These are phyloP conservation scores for Galeopsis tetrahit DNA, from an alignment of 257 asterid species.

Conservation along the genomic window DNA sequence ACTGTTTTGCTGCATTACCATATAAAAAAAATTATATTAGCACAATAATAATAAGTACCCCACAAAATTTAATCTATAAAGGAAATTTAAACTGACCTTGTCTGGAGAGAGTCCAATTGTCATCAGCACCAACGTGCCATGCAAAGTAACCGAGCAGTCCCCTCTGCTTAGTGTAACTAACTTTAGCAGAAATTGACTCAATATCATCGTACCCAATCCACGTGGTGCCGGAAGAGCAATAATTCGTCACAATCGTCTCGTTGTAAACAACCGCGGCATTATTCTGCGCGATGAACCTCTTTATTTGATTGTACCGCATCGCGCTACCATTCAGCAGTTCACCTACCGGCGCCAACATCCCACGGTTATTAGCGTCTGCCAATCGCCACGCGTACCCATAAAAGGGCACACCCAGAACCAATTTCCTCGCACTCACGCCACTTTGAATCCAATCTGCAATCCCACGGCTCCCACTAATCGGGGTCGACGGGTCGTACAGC, in stretches of 20 bases:
- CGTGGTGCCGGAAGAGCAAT: slow-evolving; percentile 48
- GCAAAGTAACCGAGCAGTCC: slow-evolving; percentile 60
- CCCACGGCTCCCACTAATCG: slow-evolving; percentile 46
- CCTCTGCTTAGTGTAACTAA: slow-evolving; percentile 43
- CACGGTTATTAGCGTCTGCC: slow-evolving; percentile 42
- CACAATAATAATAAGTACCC: neutral
- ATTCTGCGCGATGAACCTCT: slow-evolving; percentile 35
- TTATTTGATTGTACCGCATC: slow-evolving; percentile 40
- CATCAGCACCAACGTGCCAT: slow-evolving; percentile 54
- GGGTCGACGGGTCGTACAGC: slow-evolving; percentile 43
- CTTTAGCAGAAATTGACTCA: slow-evolving; percentile 42
- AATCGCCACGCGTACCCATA: slow-evolving; percentile 56
- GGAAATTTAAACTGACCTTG: slow-evolving; percentile 39
- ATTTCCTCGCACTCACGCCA: slow-evolving; percentile 39
- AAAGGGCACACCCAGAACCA: slow-evolving; percentile 55
- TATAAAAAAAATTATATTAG: neutral
- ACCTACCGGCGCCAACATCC: slow-evolving; percentile 52
- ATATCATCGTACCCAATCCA: slow-evolving; percentile 60
- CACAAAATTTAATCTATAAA: neutral
- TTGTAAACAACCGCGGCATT: slow-evolving; percentile 33
- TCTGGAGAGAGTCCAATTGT: slow-evolving; percentile 50
- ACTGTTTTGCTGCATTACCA: no score
- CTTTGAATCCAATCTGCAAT: slow-evolving; percentile 39
- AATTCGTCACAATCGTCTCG: slow-evolving; percentile 40
- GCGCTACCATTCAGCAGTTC: slow-evolving; percentile 28